These are phyloP conservation scores for Aureobasidium sp. DNA, from an alignment of 2,329 filamentous ascomycete genomes.

Conservation along the genomic window DNA sequence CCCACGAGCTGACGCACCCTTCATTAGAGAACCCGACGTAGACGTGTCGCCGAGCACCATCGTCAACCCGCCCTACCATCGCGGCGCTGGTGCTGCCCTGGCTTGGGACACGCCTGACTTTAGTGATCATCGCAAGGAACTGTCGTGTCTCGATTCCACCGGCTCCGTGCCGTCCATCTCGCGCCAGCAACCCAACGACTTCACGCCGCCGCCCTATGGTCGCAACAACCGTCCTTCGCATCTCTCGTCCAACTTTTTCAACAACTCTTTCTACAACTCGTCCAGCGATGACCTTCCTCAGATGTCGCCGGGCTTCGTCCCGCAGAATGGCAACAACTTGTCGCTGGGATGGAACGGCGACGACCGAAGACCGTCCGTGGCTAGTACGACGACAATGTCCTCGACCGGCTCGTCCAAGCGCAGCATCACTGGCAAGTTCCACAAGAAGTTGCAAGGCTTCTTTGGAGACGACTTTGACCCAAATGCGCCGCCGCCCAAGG, in stretches of 20 bases:
- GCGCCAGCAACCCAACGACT: slow-evolving; percentile 40
- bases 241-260: slow-evolving; percentile 40
- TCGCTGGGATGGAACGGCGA: slow-evolving; percentile 48
- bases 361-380: slow-evolving; percentile 76
- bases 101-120: slow-evolving; percentile 53
- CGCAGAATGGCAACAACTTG: slow-evolving; percentile 39
- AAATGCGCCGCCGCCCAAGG: slow-evolving; percentile 39
- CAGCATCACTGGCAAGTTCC: slow-evolving; percentile 47
- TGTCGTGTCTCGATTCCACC: slow-evolving; percentile 59
- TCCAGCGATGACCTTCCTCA: slow-evolving; percentile 65
- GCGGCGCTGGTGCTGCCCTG: neutral
- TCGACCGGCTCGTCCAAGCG: slow-evolving; percentile 70
- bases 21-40: slow-evolving; percentile 27
- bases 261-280: slow-evolving; percentile 63
- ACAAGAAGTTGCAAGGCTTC: slow-evolving; percentile 81
- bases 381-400: slow-evolving; percentile 79
- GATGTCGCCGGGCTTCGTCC: slow-evolving; percentile 62
- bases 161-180: slow-evolving; percentile 33
- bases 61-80: slow-evolving; percentile 28
- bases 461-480: slow-evolving; percentile 84
- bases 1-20: neutral
- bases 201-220: slow-evolving; percentile 26
- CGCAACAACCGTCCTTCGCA: slow-evolving; percentile 24
- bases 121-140: slow-evolving; percentile 64
- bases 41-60: slow-evolving; percentile 37